Base-by-base conservation (phyloP, 2,329 filamentous ascomycete genomes). In the Curvularia hawaiiensis region DNA sequence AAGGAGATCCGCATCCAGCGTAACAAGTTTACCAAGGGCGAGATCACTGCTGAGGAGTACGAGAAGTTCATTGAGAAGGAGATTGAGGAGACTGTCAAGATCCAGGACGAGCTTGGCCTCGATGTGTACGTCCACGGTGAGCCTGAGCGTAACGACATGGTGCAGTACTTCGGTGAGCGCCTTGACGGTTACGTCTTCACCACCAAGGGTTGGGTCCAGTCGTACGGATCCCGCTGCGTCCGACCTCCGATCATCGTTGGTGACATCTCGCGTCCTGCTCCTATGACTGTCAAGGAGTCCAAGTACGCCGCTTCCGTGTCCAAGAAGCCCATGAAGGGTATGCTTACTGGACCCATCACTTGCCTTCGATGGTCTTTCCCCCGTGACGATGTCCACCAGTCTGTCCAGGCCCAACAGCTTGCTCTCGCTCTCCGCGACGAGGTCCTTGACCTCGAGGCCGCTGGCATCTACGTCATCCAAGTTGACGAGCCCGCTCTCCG, bases 131-230 rank as follows among this genome's bases (percentile, higher is more conserved):
- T 99, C 66, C 95, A 99, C 85, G 95, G 95, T 78, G 95, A 99
- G 87, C 95, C 95, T 60, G 95, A 99, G 88, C 92, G 95, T 80
- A 99, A 99, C 84, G 95, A 99, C 88, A 99, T 99, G 95, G 95
- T 99, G 52, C 95, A 99, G 83, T 99, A 97, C 89, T 99, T 99
- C 73, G 95, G 95, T 81, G 95, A 99, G 88, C 90, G 92, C 75
- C 86, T 99, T 64, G 88, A 96, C 74, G 95, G 95, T 75, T 99
- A 98, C 80, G 90, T 92, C 78, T 99, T 99, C 88, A 99, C 95
- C 79, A 98, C 94, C 79, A 91, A 97, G 83, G 95, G 91, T 71
- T 99, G 95, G 95, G 95, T 99, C 56, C 92, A 99, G 87, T 92
- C 88, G 73, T 99, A 99, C 81, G 95, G 95, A 75, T 99, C 95